These are phyloP conservation scores for Taiozyma onychis DNA, from an alignment of 1,139 yeast species.

Conservation along the genomic window DNA sequence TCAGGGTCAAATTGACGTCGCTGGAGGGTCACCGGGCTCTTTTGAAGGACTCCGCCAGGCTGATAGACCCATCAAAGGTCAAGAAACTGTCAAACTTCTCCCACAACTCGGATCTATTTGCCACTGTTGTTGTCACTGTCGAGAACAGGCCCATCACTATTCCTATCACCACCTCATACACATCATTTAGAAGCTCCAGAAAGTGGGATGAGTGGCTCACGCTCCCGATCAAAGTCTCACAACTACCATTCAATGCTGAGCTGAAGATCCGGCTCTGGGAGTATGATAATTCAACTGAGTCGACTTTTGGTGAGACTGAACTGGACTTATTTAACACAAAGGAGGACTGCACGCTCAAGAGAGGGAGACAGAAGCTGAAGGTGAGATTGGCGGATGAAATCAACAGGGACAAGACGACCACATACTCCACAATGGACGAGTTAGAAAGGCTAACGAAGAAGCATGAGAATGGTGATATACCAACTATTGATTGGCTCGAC, in stretches of 20 bases:
- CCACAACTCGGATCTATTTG: constrained; percentile 54
- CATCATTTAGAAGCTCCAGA: constrained; percentile 44
- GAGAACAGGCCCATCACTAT: constrained; percentile 59
- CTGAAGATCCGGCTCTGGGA: constrained; percentile 65
- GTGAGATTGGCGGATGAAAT: constrained; percentile 27
- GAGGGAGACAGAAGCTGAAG: constrained; percentile 51
- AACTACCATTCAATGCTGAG: constrained; percentile 57
- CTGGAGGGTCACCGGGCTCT: constrained; percentile 43
- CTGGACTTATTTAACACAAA: constrained; percentile 50
- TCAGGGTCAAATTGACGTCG: constrained; percentile 40
- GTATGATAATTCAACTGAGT: constrained; percentile 45
- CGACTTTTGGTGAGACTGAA: constrained; percentile 54
- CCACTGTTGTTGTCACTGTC: constrained; percentile 55
- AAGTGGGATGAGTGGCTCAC: constrained; percentile 60
- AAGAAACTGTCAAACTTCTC: constrained; percentile 46
- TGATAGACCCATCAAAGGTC: constrained; percentile 47
- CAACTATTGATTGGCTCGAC: constrained; percentile 72
- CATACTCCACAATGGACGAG: constrained; percentile 26
- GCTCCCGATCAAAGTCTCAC: constrained; percentile 66
- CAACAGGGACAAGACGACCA: constrained; percentile 26
- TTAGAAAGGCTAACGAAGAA: constrained; percentile 53
- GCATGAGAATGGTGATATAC: constrained; percentile 65
- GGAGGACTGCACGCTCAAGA: constrained; percentile 41
- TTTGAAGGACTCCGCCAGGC: constrained; percentile 48
- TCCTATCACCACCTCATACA: constrained; percentile 64